Evolutionary conservation across 192 early-diverging fungal species (phyloP).

Genomic region (Linnemannia hyalina): DNA sequence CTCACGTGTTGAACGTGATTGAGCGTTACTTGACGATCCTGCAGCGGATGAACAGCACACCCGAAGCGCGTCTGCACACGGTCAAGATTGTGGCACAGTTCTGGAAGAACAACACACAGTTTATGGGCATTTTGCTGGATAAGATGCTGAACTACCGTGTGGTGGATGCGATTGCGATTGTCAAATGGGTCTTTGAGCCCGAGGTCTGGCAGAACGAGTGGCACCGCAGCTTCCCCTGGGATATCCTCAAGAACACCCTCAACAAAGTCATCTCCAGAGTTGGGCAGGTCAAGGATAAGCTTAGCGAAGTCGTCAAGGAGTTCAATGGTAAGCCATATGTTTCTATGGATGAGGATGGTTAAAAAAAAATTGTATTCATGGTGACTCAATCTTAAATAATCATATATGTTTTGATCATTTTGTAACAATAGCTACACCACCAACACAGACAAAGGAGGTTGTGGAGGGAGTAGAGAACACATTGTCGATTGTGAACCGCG

Average conservation of each 20-base stretch:
- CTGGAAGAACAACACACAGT: conserved; percentile 92
- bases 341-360: not conserved
- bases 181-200: conserved; percentile 82
- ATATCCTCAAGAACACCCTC: conserved; percentile 87
- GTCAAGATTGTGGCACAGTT: conserved; percentile 85
- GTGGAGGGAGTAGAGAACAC: conserved; percentile 68
- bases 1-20: conserved; percentile 91
- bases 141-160: conserved; percentile 97
- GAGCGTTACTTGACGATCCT: conserved; percentile 82
- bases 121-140: conserved; percentile 92
- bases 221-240: conserved; percentile 75
- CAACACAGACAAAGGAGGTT: conserved; percentile 42
- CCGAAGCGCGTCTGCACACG: conserved; percentile 80
- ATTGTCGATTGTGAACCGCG: conserved; percentile 75
- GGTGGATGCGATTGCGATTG: conserved; percentile 84
- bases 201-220: conserved; percentile 60
- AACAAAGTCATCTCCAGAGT: conserved; percentile 90
- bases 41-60: conserved; percentile 66
- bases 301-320: conserved; percentile 54
- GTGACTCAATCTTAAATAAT: not conserved
- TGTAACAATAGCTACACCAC: conserved; percentile 44
- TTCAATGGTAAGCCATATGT: conserved; percentile 50
- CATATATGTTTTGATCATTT: not conserved
- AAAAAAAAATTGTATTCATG: too few species aligned
- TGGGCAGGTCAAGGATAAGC: conserved; percentile 71